Base-by-base conservation (phyloP, 1,139 yeast species). In the Magnusiomyces sp. region DNA sequence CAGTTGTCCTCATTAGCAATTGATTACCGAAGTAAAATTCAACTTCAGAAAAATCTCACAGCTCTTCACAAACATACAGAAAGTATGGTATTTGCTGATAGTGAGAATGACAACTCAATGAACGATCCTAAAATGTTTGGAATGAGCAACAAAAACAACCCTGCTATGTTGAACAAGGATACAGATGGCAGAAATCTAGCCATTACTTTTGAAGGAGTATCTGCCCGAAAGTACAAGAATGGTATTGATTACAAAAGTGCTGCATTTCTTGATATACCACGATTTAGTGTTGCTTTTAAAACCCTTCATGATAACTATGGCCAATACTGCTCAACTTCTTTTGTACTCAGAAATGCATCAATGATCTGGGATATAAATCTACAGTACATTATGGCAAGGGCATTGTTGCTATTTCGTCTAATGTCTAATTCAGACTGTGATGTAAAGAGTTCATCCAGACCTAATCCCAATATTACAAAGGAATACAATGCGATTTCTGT, bases 401-500 rank as follows among this genome's bases (percentile, higher is more conserved):
- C 59, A 7, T 47, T 58, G 9, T 10, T 34, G 5, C 4, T 34
- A 13, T 5, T 34, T 34, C 37, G 37, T 34, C n/a, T 5, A 34
- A 34, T 14, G 16, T 34, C 37, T 10, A 34, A 4, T 13, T 4
- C 5, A 34, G 37, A 34, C 5, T 34, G 7, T 34, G 11, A 10
- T 34, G 16, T 5, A 13, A 34, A 34, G 33, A 33, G 36, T 23
- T 20, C 32, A 13, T 17, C 19, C 38, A 31, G n/a, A 34, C n/a
- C 13, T 14, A 27, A 10, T 5, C 29, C 48, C 19, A 43, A 39
- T 43, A 39, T 32, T 5, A 32, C n/a, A 9, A 40, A 45, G 38
- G 60, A 59, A 27, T 52, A 54, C 47, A 53, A 76, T 40, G 73
- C 72, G 47, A 54, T 75, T 2, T 58, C 62, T n/a, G 59, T 73